Evolutionary conservation across 768 basidiomycete species (phyloP), one percentile per base, ranked within the genome.

Genomic region (Tylopilus intermedius): DNA sequence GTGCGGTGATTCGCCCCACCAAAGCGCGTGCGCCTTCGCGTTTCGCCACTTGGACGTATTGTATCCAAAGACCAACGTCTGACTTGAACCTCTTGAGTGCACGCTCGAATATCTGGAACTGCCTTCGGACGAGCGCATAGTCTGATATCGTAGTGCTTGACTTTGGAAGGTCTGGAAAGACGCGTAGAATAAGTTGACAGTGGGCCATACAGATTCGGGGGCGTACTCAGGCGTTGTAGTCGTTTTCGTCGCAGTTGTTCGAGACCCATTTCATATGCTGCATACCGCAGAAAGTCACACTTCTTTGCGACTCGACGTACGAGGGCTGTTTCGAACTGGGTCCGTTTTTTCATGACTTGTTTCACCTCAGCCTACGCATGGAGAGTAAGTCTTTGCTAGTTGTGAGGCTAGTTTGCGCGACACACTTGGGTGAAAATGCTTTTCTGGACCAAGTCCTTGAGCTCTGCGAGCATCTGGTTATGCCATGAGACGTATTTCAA

Each of bases 21-120:
- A 95, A 75, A 41, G 88, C 81, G 14, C 81, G 75, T 42, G 93
- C 92, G 0, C 83, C 82, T 64, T 91, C 85, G 43, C 81, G 77
- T 67, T 90, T 86, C 1, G 92, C 93, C 21, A 91, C 77, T 52
- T 90, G 78, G 45, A 94, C 83, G 64, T 95, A 96, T 58, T 94
- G 86, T 45, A 89, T 73, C 94, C 94, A 97, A 8, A 94, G 77
- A 4, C 78, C 83, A 5, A 95, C 76, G 66, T 97, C 94, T 9
- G 79, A 79, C 61, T 90, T 91, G 79, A 97, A 96, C 63, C 86
- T 88, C 65, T 80, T 84, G 21, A 94, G 75, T 2, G 90, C 94
- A 18, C 94, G 82, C 67, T 95, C 91, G 59, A 95, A 92, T 52
- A 95, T 91, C 56, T 90, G 86, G 66, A 91, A 86, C 62, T 92